Evolutionary conservation across 306 rosid genomes (phyloP), one percentile per base, ranked within the genome.

Genomic region (Pueraria montana): DNA sequence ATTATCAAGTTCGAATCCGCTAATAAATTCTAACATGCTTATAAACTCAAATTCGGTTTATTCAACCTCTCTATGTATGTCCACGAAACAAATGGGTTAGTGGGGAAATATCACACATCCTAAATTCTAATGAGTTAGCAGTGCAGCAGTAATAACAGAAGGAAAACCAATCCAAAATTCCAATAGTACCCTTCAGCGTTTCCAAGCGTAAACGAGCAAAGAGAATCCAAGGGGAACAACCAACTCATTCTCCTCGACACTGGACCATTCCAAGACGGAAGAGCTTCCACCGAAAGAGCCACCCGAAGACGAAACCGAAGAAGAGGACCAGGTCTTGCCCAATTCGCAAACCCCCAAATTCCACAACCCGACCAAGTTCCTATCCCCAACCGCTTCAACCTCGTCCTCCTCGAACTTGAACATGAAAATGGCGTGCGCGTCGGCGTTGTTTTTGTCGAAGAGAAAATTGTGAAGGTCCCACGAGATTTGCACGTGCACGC

Each of bases 381-480:
- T 85, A 23, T 70, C 56, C 2, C 30, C 50, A 8, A 17, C 38
- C 42, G 12, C 27, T 16, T 30, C 80, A 5, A 43, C 87, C 14
- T 86, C 94, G 8, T 82, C 95, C 11, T 87, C 96, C 34, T 93
- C 97, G 76, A 96, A 94, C 49, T 91, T 87, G 87, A 94, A 94
- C 98, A 93, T 93, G 86, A 96, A 96, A 77, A 92, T 91, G 0
- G 98, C 99, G 46, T 88, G 95, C 0, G 90, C 87, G 0, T 87
- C 93, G 14, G 76, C 76, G 59, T 78, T 87, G 14, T 86, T 90
- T 21, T 66, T 87, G 72, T 86, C 88, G 81, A 96, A 96, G 0
- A 94, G 83, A 97, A 97, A 96, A 52, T 94, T 94, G 81, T 91
- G 94, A 1, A 94, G 96, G 66, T 96, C 99, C 99, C 99, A 96